These are phyloP conservation scores for Thuidium tamariscinum DNA, from an alignment of 225 moss, liverwort and hornwort genomes.

Conservation along the genomic window DNA sequence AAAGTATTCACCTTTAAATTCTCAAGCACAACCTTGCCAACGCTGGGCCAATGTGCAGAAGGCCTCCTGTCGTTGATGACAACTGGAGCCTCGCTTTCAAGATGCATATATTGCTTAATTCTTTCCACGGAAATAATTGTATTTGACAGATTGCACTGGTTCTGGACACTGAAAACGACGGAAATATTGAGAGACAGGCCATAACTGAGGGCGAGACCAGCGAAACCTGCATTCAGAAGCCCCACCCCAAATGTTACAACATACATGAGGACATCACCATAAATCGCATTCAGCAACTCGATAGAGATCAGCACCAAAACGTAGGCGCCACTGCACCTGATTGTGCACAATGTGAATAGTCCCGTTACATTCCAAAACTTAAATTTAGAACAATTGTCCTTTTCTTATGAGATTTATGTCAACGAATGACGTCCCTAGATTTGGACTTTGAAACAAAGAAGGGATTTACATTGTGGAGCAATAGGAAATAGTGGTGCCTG, in stretches of 20 bases:
- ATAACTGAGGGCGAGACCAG: background rate
- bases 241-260: background rate
- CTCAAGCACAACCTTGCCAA: background rate
- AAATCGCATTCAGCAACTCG: background rate
- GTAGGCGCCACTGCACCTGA: background rate
- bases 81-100: background rate
- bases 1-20: background rate
- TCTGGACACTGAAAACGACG: background rate
- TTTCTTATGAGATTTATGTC: background rate
- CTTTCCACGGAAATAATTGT: background rate
- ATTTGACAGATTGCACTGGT: background rate
- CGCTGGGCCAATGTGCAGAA: background rate
- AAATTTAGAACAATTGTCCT: background rate
- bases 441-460: background rate
- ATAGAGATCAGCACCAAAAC: background rate
- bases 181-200: background rate
- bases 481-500: background rate
- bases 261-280: background rate
- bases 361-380: background rate
- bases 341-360: background rate
- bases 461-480: background rate
- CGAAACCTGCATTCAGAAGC: background rate
- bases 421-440: background rate
- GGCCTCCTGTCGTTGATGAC: background rate
- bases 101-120: background rate